Conservation (phyloP, 441 rosid genomes). For the Viola pubescens region DNA sequence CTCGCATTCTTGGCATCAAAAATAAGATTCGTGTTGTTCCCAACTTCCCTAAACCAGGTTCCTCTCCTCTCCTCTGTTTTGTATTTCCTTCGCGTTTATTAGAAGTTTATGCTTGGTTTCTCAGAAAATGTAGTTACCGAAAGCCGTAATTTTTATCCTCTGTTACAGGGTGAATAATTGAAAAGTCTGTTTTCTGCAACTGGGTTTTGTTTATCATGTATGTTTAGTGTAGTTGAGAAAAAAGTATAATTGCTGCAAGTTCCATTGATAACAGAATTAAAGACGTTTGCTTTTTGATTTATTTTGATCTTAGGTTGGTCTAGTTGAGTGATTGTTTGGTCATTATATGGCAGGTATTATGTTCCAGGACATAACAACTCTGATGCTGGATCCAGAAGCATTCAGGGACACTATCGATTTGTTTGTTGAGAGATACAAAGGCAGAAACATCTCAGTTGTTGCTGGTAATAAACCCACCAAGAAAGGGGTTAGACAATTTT, state of each 20-base stretch:
- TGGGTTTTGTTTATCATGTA: neutral
- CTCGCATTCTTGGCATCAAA: conserved; percentile 76
- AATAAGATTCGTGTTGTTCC: conserved; percentile 95
- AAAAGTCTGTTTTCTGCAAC: neutral
- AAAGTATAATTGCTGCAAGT: too few relatives aligned
- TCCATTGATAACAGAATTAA: neutral
- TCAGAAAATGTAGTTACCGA: neutral
- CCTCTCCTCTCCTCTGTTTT: neutral
- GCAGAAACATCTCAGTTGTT: conserved; percentile 71
- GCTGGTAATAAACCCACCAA: conserved; percentile 45
- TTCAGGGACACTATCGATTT: conserved; percentile 76
- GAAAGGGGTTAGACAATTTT: neutral
- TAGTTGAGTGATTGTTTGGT: neutral
- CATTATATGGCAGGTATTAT: conserved; percentile 48
- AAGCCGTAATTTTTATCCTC: neutral
- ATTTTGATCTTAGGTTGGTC: neutral
- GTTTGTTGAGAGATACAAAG: conserved; percentile 78
- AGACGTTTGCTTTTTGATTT: conserved; percentile 1
- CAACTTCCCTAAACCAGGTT: conserved; percentile 88
- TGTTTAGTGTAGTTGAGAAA: too few relatives aligned
- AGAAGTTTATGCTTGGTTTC: neutral
- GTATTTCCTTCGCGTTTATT: conserved; percentile 15
- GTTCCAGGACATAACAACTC: conserved; percentile 87
- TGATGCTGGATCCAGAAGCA: conserved; percentile 63
- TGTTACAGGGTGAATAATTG: neutral